Base-by-base conservation (phyloP, 495 filamentous ascomycete species). In the Neurospora sp. region DNA sequence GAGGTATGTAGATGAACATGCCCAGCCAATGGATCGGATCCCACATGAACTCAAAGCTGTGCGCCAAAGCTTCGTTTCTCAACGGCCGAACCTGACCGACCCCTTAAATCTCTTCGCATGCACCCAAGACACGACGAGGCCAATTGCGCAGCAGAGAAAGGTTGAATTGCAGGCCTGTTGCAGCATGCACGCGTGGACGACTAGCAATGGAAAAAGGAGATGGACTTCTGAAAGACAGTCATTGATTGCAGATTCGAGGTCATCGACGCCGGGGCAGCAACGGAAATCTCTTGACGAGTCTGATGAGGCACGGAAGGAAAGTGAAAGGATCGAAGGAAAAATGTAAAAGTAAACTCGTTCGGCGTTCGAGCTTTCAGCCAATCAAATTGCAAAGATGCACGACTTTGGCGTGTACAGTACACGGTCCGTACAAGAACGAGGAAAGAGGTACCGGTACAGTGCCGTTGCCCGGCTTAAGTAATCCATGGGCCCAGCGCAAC, bases 401-500 rank as follows among this genome's bases (percentile, higher is more conserved):
- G 46, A 54, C 23, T 31, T 62, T 62, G 54, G 54, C 23, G 54
- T 62, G 23, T 62, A 62, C 54, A 35, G 54, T 62, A 31, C 54
- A 31, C 35, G 48, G 35, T 35, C 54, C 31, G 48, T 39, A 11
- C 39, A 5, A 11, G 8, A n/a, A 69, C 23, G 23, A n/a, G n/a
- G 12, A 35, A 39, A 14, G 38, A 72, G 27, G 75, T 78, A 77
- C 66, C 69, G 48, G 72, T 76, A 74, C 73, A 69, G 62, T 70
- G 42, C 54, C 11, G 54, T 48, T 40, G 7, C 27, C 74, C 74
- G 76, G 76, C 76, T 76, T n/a, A n/a, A n/a, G n/a, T 27, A 77
- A 79, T 77, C 69, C 77, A 46, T 73, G 70, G 72, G 72, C 23
- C 20, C 46, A 71, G 77, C 74, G 75, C 72, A 62, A 79, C 75